Percentiles rank a stretch among this genome's conserved stretches.
phyloP scores from a whole-genome alignment of 768 basidiomycete species.

The Tulasnella sp. region DNA sequence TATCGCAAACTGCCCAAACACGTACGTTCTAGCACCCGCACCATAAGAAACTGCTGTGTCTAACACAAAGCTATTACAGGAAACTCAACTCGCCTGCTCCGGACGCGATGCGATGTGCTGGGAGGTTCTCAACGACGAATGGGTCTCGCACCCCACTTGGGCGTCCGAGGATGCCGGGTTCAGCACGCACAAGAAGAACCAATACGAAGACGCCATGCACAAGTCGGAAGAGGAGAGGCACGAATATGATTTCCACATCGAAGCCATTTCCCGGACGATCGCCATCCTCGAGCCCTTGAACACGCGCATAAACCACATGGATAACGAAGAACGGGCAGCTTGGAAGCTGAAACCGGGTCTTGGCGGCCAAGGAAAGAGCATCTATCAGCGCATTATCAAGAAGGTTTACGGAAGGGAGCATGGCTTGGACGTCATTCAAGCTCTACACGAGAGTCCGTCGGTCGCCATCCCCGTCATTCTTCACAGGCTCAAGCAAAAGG shows the following conservation, averaged over 20 bases:
- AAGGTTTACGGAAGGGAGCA: constrained; percentile 86
- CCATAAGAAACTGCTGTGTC: not conserved
- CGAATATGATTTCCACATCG: constrained; percentile 94
- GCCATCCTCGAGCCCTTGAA: constrained; percentile 84
- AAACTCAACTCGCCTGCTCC: constrained; percentile 85
- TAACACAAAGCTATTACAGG: constrained; percentile 47
- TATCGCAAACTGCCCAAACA: constrained; percentile 85
- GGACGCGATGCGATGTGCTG: constrained; percentile 92
- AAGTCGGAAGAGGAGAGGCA: constrained; percentile 98
- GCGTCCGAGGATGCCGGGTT: constrained; percentile 95
- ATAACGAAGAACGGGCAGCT: constrained; percentile 71
- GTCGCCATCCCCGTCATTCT: constrained; percentile 91
- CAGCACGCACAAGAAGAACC: constrained; percentile 92
- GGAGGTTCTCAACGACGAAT: constrained; percentile 93
- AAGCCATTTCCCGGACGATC: constrained; percentile 86
- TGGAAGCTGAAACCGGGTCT: constrained; percentile 85
- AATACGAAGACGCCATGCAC: constrained; percentile 92
- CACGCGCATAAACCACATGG: constrained; percentile 82
- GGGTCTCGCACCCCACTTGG: constrained; percentile 99
- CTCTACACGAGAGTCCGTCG: constrained; percentile 86
- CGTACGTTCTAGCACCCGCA: constrained; percentile 51
- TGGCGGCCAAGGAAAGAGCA: constrained; percentile 78
- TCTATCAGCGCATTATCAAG: constrained; percentile 91
- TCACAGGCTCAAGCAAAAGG: constrained; percentile 81
- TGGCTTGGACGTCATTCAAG: constrained; percentile 70